Evolutionary conservation across 345 rosid genomes (phyloP), one percentile per base, ranked within the genome.

Genomic region (Syzygium aqueum): DNA sequence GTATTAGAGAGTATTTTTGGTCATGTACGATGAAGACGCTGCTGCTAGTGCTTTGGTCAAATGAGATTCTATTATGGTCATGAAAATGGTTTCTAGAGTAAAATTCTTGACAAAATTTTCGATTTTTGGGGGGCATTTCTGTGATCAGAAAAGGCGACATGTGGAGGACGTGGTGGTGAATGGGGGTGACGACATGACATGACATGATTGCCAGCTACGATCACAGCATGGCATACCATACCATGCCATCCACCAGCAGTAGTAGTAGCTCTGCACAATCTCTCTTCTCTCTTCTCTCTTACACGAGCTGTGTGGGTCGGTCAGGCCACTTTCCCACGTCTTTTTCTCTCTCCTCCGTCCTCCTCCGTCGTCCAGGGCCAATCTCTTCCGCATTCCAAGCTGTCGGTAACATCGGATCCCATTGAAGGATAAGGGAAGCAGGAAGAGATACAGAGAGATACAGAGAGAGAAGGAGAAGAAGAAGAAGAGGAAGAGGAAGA

Each of bases 251-350:
- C 30, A 1, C 1, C 21, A 53, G 3, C 8, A 53, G 5, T 2
- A 25, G 65, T 11, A 27, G 65, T 27, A 27, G 30, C 65, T 6
- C 28, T 28, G 27, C 65, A 59, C 65, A n/a, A 25, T 59, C 65
- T 59, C 65, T 23, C 25, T 27, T 40, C 19, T 40, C 37, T 17
- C 28, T 11, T 54, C 86, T 15, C 82, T 85, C n/a, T 85, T n/a
- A 22, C 82, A 73, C 82, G 82, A 73, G 56, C 73, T 51, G 54
- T 2, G 37, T 85, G 21, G 65, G 30, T 57, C 46, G 77, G 73
- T 65, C 87, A 50, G 82, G 30, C 78, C 87, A 85, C 87, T 85
- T 85, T 63, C 87, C 53, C 87, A 65, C 83, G 87, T 65, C 83
- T 63, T 33, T 61, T n/a, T 23, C 49, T 73, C 80, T 17, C 19